Conservation (phyloP, 2,329 filamentous ascomycete species). For the Herpotrichia juniperi region DNA sequence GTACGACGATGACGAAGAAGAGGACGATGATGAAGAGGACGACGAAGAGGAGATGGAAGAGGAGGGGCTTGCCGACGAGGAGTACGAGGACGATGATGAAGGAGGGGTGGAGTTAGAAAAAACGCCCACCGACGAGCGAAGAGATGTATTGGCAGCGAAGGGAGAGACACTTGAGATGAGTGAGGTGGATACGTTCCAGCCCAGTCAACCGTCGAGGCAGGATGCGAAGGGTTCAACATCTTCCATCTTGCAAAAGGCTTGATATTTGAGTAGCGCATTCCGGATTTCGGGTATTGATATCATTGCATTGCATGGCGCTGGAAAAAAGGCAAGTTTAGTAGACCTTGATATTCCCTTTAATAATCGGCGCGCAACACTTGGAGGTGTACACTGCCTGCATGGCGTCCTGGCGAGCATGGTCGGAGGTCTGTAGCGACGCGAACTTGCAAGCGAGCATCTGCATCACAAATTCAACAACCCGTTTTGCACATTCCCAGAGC, state of each 20-base stretch:
- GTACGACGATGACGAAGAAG: conserved; percentile 24
- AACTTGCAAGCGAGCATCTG: neutral
- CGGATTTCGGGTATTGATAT: neutral
- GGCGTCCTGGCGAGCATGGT: too few species aligned
- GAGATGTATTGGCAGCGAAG: conserved; percentile 14
- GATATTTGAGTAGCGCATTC: neutral
- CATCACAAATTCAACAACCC: conserved; percentile 1
- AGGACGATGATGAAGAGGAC: conserved; percentile 29
- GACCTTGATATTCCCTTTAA: conserved; percentile 1
- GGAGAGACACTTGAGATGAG: conserved; percentile 20
- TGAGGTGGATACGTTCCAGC: conserved; percentile 28
- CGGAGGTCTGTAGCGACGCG: too few species aligned
- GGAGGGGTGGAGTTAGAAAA: conserved; percentile 23
- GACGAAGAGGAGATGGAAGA: conserved; percentile 30
- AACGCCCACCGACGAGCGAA: conserved; percentile 19
- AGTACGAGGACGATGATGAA: conserved; percentile 27
- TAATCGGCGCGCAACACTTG: conserved; percentile 3
- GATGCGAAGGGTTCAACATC: conserved; percentile 6
- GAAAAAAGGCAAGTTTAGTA: conserved; percentile 2
- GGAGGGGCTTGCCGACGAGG: conserved; percentile 28
- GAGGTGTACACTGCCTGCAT: neutral
- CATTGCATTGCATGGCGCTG: conserved; percentile 9
- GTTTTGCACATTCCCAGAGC: neutral
- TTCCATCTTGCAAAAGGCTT: conserved; percentile 1
- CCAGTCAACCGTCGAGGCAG: conserved; percentile 16